A percentile compares a stretch with the other conserved stretches of the same genome.
These are phyloP conservation scores for Colletotrichum coccodes DNA, from an alignment of 2,329 filamentous ascomycete species.

Conservation along the genomic window DNA sequence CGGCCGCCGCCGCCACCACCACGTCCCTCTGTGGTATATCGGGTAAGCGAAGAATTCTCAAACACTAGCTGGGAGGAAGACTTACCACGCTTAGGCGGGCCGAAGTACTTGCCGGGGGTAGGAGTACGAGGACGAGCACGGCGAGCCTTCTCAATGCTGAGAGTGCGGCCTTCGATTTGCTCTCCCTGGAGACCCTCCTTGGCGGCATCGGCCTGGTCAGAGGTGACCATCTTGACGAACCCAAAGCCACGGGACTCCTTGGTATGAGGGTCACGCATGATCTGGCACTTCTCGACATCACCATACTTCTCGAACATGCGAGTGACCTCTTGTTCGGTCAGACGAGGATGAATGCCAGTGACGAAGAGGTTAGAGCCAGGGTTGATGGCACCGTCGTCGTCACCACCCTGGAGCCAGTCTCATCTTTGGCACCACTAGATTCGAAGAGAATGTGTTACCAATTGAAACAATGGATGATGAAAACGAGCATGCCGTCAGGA, in stretches of 20 bases:
- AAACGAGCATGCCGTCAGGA: not conserved
- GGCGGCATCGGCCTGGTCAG: slow-evolving; percentile 94
- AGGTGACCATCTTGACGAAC: slow-evolving; percentile 98
- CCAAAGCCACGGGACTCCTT: slow-evolving; percentile 99
- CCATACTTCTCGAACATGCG: slow-evolving; percentile 99
- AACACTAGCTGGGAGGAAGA: slow-evolving; percentile 33
- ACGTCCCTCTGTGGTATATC: slow-evolving; percentile 46
- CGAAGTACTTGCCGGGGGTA: slow-evolving; percentile 98
- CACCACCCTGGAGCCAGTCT: slow-evolving; percentile 63
- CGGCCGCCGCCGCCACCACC: slow-evolving; percentile 59
- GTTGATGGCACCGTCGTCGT: slow-evolving; percentile 86
- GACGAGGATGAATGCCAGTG: slow-evolving; percentile 94
- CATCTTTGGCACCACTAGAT: slow-evolving; percentile 61
- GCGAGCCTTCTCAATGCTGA: slow-evolving; percentile 99
- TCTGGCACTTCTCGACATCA: slow-evolving; percentile 98
- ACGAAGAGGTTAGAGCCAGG: slow-evolving; percentile 98
- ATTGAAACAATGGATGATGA: not conserved
- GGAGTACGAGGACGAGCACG: slow-evolving; percentile 94
- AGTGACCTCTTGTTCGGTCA: slow-evolving; percentile 89
- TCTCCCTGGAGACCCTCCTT: slow-evolving; percentile 97
- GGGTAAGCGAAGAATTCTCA: not conserved
- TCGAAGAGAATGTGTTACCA: slow-evolving; percentile 22
- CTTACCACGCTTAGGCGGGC: slow-evolving; percentile 96
- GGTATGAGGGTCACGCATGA: slow-evolving; percentile 98
- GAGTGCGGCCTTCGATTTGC: slow-evolving; percentile 90